Evolutionary conservation across 805 yeast species (phyloP).

Genomic region (Cyberlindnera subsufficiens): DNA sequence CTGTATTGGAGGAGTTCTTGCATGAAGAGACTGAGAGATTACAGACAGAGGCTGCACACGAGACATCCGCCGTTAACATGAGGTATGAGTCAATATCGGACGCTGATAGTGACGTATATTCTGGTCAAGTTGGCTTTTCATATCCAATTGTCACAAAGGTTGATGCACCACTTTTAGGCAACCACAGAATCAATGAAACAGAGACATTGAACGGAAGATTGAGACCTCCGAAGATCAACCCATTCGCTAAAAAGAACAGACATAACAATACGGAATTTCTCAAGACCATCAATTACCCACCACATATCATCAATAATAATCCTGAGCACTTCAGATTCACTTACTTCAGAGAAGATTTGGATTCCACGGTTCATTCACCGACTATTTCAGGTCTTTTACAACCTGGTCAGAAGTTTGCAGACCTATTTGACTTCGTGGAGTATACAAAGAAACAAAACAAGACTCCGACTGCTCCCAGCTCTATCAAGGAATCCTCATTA

Average conservation of each 20-base stretch:
- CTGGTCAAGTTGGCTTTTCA: constrained; percentile 30
- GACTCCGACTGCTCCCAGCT: constrained; percentile 10
- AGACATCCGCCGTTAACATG: constrained; percentile 26
- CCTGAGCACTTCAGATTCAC: constrained; percentile 73
- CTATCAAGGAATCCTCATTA: constrained; percentile 4
- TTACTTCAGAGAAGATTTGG: constrained; percentile 84
- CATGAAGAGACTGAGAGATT: constrained; percentile 55
- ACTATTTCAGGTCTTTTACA: constrained; percentile 76
- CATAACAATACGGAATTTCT: constrained; percentile 17
- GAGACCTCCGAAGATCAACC: constrained; percentile 69
- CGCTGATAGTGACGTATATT: constrained; percentile 23
- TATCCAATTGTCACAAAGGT: constrained; percentile 38
- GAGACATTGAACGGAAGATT: constrained; percentile 56
- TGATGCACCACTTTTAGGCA: constrained; percentile 32
- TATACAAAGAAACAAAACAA: constrained; percentile 9
- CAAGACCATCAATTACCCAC: constrained; percentile 32
- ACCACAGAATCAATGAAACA: constrained; percentile 48
- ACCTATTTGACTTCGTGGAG: constrained; percentile 49
- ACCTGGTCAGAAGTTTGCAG: constrained; percentile 54
- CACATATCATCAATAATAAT: constrained; percentile 37
- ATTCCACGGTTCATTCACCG: constrained; percentile 86
- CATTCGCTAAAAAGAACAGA: constrained; percentile 50
- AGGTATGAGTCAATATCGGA: constrained; percentile 26
- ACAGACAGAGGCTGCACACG: constrained; percentile 34
- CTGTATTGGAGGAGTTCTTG: constrained; percentile 70